phyloP scores from a whole-genome alignment of 257 asterid genomes.

The Salvia rosmarinus region DNA sequence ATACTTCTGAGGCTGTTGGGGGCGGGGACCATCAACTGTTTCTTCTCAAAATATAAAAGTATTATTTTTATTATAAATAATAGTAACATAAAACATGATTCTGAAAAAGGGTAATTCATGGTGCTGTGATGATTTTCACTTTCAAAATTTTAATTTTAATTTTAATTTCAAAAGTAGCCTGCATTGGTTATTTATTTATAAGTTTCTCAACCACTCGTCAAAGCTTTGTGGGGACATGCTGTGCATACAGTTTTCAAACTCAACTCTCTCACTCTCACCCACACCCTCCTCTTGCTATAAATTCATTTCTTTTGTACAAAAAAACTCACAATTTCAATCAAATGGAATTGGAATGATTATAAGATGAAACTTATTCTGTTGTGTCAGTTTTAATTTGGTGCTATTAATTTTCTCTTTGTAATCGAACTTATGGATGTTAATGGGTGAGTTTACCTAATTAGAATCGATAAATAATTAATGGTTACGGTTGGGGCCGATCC shows the following conservation, averaged over 20 bases:
- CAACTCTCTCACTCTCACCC: not conserved
- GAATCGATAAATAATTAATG: no score
- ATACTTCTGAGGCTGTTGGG: conserved; percentile 36
- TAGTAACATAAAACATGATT: conserved; percentile 26
- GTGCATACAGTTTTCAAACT: not conserved
- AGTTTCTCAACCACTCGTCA: not conserved
- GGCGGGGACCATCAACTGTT: conserved; percentile 42
- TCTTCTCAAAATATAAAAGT: not conserved
- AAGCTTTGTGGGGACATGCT: not conserved
- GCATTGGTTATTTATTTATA: not conserved
- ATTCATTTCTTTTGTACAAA: no score
- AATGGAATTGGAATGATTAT: no score
- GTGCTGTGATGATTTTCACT: not conserved
- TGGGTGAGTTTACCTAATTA: no score
- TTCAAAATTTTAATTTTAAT: not conserved
- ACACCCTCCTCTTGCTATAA: no score
- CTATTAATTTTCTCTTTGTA: no score
- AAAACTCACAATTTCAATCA: no score
- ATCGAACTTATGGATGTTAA: no score
- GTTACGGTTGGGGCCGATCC: no score
- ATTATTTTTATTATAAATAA: not conserved
- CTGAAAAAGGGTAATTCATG: conserved; percentile 19
- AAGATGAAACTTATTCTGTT: no score
- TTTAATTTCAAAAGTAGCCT: not conserved
- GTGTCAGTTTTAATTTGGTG: no score